Evolutionary conservation across 768 basidiomycete species (phyloP), one percentile per base, ranked within the genome.

Genomic region (Boletus vermiculosoides): DNA sequence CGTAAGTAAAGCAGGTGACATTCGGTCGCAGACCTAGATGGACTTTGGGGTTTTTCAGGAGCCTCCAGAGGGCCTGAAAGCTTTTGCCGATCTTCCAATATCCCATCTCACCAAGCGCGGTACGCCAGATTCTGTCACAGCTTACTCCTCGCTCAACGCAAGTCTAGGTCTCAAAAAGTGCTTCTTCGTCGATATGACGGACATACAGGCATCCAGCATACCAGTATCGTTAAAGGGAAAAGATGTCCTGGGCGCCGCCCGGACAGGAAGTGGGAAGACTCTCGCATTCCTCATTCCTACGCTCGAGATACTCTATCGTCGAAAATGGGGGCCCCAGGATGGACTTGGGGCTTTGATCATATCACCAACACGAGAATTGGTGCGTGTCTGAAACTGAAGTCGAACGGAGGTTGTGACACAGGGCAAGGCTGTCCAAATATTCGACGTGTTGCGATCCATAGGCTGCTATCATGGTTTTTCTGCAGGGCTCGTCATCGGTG

Each of bases 401-500:
- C 31, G 15, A 45, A 45, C 34, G n/a, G 28, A 42, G 25, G 45
- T 54, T 47, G 37, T 60, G 34, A 65, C 54, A 18, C 20, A 7
- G 40, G 30, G 33, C 50, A 57, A 94, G 93, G 96, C 96, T 2
- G 91, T 98, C 18, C 97, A 99, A 78, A 99, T 98, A 57, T 99
- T 98, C 69, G 93, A 96, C 45, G 94, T 98, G 8, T 72, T 99
- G 30, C 84, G 93, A n/a, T 88, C 90, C 41, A 90, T 98, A 56
- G 97, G 97, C 3, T 87, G 88, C 45, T 87, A 87, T 64, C 96
- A 99, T 65, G 79, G 82, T 18, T 96, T 98, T 73, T 96, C 93
- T 7, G 96, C 96, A 0, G 96, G 95, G 0, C 76, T 98, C 13
- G 88, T 98, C 18, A 99, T 99, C 42, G 96, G 96, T 7, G 96